Evolutionary conservation across 805 yeast species (phyloP), one percentile per base, ranked within the genome.

Genomic region (Zygosaccharomyces pseudorouxii): DNA sequence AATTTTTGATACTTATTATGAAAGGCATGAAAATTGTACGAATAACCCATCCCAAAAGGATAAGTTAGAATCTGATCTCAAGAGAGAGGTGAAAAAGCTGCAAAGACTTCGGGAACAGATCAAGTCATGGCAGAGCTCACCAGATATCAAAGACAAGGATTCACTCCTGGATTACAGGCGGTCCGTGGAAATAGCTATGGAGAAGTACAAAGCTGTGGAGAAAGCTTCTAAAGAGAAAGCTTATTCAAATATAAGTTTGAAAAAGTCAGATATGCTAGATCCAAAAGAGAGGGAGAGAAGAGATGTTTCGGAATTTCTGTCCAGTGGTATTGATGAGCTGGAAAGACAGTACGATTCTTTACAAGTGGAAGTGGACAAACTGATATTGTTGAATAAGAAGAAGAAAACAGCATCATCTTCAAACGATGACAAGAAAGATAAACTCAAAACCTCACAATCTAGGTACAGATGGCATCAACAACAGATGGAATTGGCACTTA

Each of bases 71-170:
- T 79, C 83, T 53, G 99, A 92, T 64, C 73, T 92, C 64, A 92
- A 93, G 71, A 85, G 95, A 64, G 99, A 92, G 68, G 92, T 93
- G 69, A 92, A 92, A 69, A 92, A 90, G 67, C 75, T 92, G 47
- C 98, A 93, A 65, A 79, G 97, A 64, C 79, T 86, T 55, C 79
- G 99, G 66, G 98, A 92, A 68, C 98, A 89, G 72, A 86, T 92
- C 61, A 93, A 92, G 69, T 86, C 87, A 52, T 92, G 99, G 99
- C 76, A 89, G 67, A 81, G 93, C 42, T 89, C 93, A 52, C 86
- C 84, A 52, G 95, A 90, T 48, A 88, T 92, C 48, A 89, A 93
- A 64, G 95, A 92, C 60, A 95, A 90, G 67, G 89, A 86, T 61
- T 77, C 84, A 14, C 73, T 88, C 52, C 75, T 85, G 48, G 97